A percentile compares a stretch with the other conserved stretches of the same genome.
Evolutionary conservation across 1,284 basidiomycete genomes (phyloP).

Genomic region (Naganishia sp.): DNA sequence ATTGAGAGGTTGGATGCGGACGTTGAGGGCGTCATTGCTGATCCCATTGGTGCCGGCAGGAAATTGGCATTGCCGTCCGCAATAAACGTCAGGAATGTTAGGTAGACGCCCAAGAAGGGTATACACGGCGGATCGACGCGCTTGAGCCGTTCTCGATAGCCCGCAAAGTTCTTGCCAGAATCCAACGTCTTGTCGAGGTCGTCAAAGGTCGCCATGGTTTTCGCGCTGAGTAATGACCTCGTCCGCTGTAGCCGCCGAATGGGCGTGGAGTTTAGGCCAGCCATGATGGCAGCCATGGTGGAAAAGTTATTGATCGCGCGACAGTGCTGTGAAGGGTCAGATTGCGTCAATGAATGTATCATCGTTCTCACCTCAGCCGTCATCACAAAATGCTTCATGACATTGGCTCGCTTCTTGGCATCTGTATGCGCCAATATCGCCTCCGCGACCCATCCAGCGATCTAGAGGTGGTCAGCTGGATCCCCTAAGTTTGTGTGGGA

Average conservation of each 20-base stretch:
- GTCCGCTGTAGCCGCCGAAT: constrained; percentile 89
- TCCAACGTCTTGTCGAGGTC: constrained; percentile 83
- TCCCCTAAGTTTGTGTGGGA: not conserved
- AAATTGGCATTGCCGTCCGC: constrained; percentile 94
- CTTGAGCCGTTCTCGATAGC: constrained; percentile 83
- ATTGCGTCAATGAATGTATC: not conserved
- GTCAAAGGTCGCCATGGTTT: constrained; percentile 54
- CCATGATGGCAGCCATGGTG: constrained; percentile 94
- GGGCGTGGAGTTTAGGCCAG: constrained; percentile 89
- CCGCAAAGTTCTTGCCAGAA: constrained; percentile 87
- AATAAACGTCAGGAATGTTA: constrained; percentile 94
- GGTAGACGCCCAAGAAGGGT: constrained; percentile 95
- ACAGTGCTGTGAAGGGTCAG: constrained; percentile 66
- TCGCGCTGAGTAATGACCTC: constrained; percentile 61
- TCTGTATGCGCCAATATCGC: constrained; percentile 79
- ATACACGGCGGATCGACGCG: constrained; percentile 91
- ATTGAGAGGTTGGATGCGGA: constrained; percentile 38
- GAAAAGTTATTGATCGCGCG: constrained; percentile 90
- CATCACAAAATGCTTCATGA: constrained; percentile 85
- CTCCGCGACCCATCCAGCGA: constrained; percentile 84
- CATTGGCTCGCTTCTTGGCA: constrained; percentile 72
- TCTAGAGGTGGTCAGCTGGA: constrained; percentile 3
- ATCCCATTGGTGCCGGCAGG: constrained; percentile 58
- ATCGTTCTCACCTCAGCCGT: constrained; percentile 75
- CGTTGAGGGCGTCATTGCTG: constrained; percentile 27